These are phyloP conservation scores for Tuber magnatum DNA, from an alignment of 495 filamentous ascomycete genomes.

Conservation along the genomic window DNA sequence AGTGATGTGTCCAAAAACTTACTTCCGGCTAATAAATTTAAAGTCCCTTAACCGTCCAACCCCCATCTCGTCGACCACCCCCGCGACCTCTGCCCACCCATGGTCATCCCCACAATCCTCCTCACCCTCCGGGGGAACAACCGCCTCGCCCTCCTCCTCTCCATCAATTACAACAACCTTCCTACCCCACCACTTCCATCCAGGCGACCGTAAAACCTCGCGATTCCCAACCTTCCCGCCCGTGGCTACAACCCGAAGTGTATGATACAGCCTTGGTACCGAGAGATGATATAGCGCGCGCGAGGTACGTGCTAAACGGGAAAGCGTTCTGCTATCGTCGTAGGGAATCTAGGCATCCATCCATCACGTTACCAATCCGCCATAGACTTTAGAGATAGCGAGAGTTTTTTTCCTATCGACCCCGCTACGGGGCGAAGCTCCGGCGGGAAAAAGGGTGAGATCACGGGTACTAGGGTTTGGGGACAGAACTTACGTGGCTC, in stretches of 20 bases:
- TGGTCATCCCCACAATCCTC: background rate
- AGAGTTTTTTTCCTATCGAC: background rate
- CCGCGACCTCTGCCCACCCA: background rate
- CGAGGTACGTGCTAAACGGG: background rate
- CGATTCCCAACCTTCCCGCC: conserved; percentile 3
- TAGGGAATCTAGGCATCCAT: background rate
- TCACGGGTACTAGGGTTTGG: background rate
- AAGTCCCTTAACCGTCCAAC: background rate
- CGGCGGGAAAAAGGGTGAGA: background rate
- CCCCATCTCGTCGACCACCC: background rate
- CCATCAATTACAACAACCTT: background rate
- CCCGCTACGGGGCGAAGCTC: background rate
- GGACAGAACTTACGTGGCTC: background rate
- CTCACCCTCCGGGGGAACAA: background rate
- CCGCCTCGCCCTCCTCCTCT: background rate
- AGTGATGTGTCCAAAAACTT: background rate
- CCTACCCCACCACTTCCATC: background rate
- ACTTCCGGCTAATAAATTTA: background rate
- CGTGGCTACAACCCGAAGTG: background rate
- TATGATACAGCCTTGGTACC: background rate
- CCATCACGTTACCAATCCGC: background rate
- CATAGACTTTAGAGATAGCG: background rate
- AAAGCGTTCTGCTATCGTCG: background rate
- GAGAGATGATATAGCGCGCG: background rate
- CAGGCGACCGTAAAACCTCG: background rate